These are phyloP conservation scores for Biscutella laevigata DNA, from an alignment of 441 rosid species.

Conservation along the genomic window DNA sequence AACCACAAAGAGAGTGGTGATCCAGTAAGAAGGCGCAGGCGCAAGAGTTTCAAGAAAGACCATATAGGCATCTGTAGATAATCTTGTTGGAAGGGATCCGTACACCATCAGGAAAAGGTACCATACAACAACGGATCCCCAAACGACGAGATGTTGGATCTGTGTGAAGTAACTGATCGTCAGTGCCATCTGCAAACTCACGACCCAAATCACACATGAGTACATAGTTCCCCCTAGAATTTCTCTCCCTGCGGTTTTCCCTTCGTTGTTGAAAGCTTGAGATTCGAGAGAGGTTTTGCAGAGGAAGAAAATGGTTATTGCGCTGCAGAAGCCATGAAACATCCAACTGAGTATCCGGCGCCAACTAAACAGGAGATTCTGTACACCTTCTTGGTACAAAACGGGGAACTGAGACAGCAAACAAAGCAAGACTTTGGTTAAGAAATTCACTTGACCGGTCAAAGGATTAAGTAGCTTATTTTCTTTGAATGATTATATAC, in stretches of 20 bases:
- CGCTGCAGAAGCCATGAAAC: conserved; percentile 49
- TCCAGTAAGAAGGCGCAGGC: conserved; percentile 54
- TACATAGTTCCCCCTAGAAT: conserved; percentile 54
- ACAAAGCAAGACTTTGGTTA: conserved; percentile 7
- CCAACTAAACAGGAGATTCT: conserved; percentile 62
- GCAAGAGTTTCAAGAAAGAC: conserved; percentile 55
- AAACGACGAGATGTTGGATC: conserved; percentile 45
- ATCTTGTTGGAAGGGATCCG: conserved; percentile 35
- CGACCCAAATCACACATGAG: conserved; percentile 63
- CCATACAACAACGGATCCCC: conserved; percentile 55
- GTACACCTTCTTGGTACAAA: conserved; percentile 70
- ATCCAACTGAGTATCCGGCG: conserved; percentile 53
- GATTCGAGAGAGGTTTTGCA: conserved; percentile 44
- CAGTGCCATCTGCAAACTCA: conserved; percentile 55
- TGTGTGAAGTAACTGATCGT: conserved; percentile 57
- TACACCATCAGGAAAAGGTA: conserved; percentile 44
- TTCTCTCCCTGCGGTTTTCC: conserved; percentile 40
- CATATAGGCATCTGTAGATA: conserved; percentile 41
- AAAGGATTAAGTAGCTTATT: conserved; percentile 2
- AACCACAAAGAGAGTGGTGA: conserved; percentile 38
- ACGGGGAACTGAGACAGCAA: conserved; percentile 47
- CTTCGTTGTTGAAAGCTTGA: conserved; percentile 46
- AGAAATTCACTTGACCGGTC: neutral
- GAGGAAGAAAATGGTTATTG: conserved; percentile 42
- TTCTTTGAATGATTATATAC: conserved; percentile 27